Base-by-base conservation (phyloP, 2,329 filamentous ascomycete species). In the Ophiocordyceps camponoti-floridani region DNA sequence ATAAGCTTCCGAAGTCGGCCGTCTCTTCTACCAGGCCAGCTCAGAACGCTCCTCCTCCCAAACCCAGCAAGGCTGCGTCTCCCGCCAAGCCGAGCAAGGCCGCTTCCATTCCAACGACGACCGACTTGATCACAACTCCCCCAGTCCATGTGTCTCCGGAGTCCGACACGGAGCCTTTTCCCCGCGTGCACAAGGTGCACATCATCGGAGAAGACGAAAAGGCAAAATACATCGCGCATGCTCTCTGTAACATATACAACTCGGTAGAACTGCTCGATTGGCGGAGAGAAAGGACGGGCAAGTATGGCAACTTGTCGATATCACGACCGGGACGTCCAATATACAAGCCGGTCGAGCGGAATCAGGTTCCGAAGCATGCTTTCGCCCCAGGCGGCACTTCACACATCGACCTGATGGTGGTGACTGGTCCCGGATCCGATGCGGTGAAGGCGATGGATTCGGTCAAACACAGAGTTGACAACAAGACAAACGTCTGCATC, bases 401-500 rank as follows among this genome's bases (percentile, higher is more conserved):
- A 19, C 70, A 66, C 18, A 91, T 93, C 45, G 70, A 80, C 51
- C 77, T 81, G 52, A 66, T 91, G 41, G 74, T 93, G 40, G 68
- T 91, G 18, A 76, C 79, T 2, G 77, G 75, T 23, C 51, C 53
- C 4, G 62, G 58, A 0, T 79, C 80, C 55, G 71, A 80, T 19
- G 59, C 61, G 1, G 64, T 72, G 11, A 57, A 68, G 33, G 76
- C 79, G 2, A 56, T 93, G 23, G 55, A 66, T 4, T 62, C 68
- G 0, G 66, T 91, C 45, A 72, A 69, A 45, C 71, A 84, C 53
- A 74, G 84, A 10, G 63, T 93, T n/a, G 69, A 73, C 40, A 65
- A 72, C 3, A 65, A 76, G 27, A 85, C 82, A 1, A 83, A 84
- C 0, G 72, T 94, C 8, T 77, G 83, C 47, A 73, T 94, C 45